Evolutionary conservation across 768 basidiomycete species (phyloP).

Genomic region (Sporobolomyces phaffii): DNA sequence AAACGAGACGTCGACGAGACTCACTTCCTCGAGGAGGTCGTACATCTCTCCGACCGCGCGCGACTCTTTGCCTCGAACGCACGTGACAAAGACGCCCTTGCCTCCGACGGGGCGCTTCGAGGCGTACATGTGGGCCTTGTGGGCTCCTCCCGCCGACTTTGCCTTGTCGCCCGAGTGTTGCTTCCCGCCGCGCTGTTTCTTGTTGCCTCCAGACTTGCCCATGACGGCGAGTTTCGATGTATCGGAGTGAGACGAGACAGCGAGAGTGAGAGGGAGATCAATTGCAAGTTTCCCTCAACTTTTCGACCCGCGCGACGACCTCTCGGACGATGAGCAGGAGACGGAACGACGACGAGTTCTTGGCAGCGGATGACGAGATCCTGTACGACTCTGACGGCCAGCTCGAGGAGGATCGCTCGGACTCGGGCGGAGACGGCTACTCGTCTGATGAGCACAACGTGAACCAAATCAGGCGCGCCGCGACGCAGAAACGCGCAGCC

Average conservation of each 20-base stretch:
- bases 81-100: conserved; percentile 34
- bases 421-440: conserved; percentile 8
- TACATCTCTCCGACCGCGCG: conserved; percentile 25
- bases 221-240: too few relatives aligned
- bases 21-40: conserved; percentile 34
- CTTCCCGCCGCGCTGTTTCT: background rate
- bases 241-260: too few relatives aligned
- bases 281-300: too few relatives aligned
- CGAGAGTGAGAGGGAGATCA: background rate
- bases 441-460: background rate
- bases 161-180: background rate
- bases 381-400: conserved; percentile 6
- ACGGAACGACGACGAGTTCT: background rate
- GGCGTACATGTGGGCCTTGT: background rate
- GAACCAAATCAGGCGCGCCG: background rate
- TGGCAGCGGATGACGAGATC: conserved; percentile 11
- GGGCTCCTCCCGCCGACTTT: background rate
- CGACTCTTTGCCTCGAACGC: conserved; percentile 30
- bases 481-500: background rate
- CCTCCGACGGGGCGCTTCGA: conserved; percentile 36
- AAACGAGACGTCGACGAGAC: background rate
- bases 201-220: background rate
- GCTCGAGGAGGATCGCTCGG: conserved; percentile 14
- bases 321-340: conserved; percentile 1
- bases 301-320: background rate